Percentiles rank a stretch among this genome's conserved stretches.
Conservation (phyloP, 371 early-diverging fungal genomes). For the Mortierella sp. region DNA sequence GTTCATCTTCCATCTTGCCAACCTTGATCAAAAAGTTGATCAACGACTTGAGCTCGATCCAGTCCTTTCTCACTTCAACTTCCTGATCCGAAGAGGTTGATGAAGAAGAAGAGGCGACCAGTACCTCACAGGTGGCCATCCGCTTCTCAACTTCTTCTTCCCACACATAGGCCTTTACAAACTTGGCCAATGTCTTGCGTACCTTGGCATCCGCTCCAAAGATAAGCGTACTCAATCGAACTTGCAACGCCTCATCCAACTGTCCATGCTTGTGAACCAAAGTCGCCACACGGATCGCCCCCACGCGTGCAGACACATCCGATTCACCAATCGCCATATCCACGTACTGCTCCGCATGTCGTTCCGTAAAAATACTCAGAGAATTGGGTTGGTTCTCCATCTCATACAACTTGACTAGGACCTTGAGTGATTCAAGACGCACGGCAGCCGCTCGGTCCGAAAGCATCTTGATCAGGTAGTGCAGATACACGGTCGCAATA, state of each 20-base stretch:
- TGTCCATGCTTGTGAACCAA: conserved; percentile 58
- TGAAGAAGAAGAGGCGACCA: conserved; percentile 42
- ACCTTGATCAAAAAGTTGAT: conserved; percentile 64
- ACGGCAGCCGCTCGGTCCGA: conserved; percentile 79
- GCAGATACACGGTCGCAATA: conserved; percentile 76
- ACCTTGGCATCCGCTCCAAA: conserved; percentile 49
- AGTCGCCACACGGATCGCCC: conserved; percentile 70
- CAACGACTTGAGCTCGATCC: conserved; percentile 72
- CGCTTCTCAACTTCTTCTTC: conserved; percentile 57
- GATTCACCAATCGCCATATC: conserved; percentile 87
- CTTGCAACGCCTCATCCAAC: conserved; percentile 54
- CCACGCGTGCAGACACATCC: conserved; percentile 71
- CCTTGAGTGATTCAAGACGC: conserved; percentile 70
- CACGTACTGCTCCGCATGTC: conserved; percentile 79
- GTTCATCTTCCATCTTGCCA: conserved; percentile 27
- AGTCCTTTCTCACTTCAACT: conserved; percentile 55
- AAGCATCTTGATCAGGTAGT: conserved; percentile 89
- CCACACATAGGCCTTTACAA: conserved; percentile 61
- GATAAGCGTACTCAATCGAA: conserved; percentile 51
- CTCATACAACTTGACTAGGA: conserved; percentile 64
- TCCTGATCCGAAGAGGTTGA: too few species aligned
- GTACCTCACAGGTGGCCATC: conserved; percentile 54
- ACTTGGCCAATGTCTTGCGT: conserved; percentile 55
- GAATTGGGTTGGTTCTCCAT: conserved; percentile 60
- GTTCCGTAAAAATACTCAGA: conserved; percentile 75